phyloP scores from a whole-genome alignment of 2,329 filamentous ascomycete species.

The Fusarium metavorans region DNA sequence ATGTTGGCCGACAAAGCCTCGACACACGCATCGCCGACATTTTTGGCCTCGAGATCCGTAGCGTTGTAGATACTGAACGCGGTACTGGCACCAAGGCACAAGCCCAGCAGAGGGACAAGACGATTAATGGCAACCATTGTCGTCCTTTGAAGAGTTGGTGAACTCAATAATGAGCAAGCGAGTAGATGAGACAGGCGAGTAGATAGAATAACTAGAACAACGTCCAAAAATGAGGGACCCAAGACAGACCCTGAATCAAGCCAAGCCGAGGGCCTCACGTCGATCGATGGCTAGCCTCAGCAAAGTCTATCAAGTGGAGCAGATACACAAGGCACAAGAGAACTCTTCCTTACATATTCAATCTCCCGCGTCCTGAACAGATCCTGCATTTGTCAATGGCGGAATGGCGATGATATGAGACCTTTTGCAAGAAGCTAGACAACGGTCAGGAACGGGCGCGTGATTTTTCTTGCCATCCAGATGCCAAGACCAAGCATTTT shows the following conservation, averaged over 20 bases:
- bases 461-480: neutral
- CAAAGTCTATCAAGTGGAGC: neutral
- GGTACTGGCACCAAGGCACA: constrained; percentile 11
- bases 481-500: neutral
- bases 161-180: neutral
- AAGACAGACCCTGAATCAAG: neutral
- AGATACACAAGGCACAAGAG: neutral
- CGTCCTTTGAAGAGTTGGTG: neutral
- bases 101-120: constrained; percentile 1
- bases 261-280: neutral
- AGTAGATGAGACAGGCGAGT: neutral
- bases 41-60: neutral
- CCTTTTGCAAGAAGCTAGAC: neutral
- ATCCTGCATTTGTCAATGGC: neutral
- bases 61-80: constrained; percentile 1
- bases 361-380: neutral
- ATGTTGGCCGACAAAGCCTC: constrained; percentile 14
- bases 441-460: neutral
- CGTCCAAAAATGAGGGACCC: neutral
- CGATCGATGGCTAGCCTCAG: neutral
- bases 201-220: neutral
- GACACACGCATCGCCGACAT: constrained; percentile 3
- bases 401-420: neutral
- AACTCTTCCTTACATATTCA: neutral
- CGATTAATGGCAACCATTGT: constrained; percentile 2